phyloP scores from a whole-genome alignment of 257 asterid species.

The Ilex asprella region DNA sequence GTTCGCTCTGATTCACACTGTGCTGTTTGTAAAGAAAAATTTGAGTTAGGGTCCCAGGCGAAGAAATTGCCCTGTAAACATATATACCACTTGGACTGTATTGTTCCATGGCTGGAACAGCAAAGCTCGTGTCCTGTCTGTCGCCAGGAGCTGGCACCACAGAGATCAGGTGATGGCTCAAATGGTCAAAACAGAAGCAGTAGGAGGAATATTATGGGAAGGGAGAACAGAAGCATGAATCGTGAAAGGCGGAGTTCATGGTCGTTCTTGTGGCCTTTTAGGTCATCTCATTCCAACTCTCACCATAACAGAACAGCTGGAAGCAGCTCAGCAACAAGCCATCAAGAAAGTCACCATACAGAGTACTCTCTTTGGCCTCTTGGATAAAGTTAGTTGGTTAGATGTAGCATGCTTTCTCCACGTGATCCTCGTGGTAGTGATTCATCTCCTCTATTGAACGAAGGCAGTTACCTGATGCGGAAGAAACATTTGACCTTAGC shows the following conservation, averaged over 20 bases:
- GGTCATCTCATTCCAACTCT: slow-evolving; percentile 43
- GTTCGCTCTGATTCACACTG: slow-evolving; percentile 70
- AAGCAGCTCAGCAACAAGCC: slow-evolving; percentile 41
- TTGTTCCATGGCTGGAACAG: slow-evolving; percentile 84
- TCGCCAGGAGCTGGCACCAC: slow-evolving; percentile 47
- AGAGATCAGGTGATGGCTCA: slow-evolving; percentile 20
- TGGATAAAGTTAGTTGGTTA: slow-evolving; percentile 21
- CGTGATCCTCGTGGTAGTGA: slow-evolving; percentile 20
- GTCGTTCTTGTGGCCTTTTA: slow-evolving; percentile 88
- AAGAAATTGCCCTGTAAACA: slow-evolving; percentile 75
- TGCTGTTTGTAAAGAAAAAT: slow-evolving; percentile 78
- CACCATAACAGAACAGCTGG: slow-evolving; percentile 36
- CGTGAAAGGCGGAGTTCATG: slow-evolving; percentile 53
- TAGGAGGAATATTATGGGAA: slow-evolving; percentile 35
- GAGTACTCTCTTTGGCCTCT: slow-evolving; percentile 73
- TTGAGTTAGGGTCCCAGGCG: slow-evolving; percentile 63
- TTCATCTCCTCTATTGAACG: slow-evolving; percentile 27
- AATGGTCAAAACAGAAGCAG: slow-evolving; percentile 41
- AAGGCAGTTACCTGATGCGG: not conserved
- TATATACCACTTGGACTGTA: slow-evolving; percentile 74
- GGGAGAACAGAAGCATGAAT: slow-evolving; percentile 29
- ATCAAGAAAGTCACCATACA: slow-evolving; percentile 38
- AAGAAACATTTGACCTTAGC: too few species aligned
- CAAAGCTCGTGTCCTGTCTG: slow-evolving; percentile 84
- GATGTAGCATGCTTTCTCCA: slow-evolving; percentile 4